A percentile compares a stretch with the other conserved stretches of the same genome.
Evolutionary conservation across 495 filamentous ascomycete species (phyloP).

Genomic region (Tuber umbilicatum): DNA sequence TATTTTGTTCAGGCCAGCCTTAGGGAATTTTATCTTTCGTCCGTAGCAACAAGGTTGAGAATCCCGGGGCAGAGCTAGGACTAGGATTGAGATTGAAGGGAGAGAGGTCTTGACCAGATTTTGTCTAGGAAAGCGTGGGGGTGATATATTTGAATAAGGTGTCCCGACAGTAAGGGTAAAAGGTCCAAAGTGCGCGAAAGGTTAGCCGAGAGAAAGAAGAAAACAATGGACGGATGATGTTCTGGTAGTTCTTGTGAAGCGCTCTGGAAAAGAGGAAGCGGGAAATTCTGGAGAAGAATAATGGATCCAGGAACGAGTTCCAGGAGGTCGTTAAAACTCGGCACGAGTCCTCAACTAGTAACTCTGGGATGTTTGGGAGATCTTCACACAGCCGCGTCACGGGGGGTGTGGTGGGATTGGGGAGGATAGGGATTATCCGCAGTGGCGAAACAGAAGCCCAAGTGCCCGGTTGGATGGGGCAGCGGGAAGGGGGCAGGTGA

Average conservation of each 20-base stretch:
- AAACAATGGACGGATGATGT: background rate
- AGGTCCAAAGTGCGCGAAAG: background rate
- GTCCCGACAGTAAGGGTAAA: background rate
- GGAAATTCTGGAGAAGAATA: constrained; percentile 1
- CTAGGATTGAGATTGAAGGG: background rate
- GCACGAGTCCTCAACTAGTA: constrained; percentile 10
- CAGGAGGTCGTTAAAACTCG: constrained; percentile 13
- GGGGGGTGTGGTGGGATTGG: constrained; percentile 7
- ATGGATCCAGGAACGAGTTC: constrained; percentile 19
- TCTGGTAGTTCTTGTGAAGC: background rate
- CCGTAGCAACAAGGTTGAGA: background rate
- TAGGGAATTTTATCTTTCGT: background rate
- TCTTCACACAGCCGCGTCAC: constrained; percentile 26
- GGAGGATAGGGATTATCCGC: constrained; percentile 12
- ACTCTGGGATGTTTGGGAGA: constrained; percentile 13
- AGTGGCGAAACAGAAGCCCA: constrained; percentile 32
- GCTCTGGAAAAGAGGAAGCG: background rate
- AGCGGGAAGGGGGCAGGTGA: constrained; percentile 9
- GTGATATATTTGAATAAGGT: background rate
- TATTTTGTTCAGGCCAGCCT: background rate
- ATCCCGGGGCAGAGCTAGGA: background rate
- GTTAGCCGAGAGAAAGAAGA: background rate
- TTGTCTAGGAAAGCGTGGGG: background rate
- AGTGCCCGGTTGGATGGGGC: constrained; percentile 16
- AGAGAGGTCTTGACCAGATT: background rate